Evolutionary conservation across 805 yeast genomes (phyloP), one percentile per base, ranked within the genome.

Genomic region (Cyberlindnera nakhonratchasimensis): DNA sequence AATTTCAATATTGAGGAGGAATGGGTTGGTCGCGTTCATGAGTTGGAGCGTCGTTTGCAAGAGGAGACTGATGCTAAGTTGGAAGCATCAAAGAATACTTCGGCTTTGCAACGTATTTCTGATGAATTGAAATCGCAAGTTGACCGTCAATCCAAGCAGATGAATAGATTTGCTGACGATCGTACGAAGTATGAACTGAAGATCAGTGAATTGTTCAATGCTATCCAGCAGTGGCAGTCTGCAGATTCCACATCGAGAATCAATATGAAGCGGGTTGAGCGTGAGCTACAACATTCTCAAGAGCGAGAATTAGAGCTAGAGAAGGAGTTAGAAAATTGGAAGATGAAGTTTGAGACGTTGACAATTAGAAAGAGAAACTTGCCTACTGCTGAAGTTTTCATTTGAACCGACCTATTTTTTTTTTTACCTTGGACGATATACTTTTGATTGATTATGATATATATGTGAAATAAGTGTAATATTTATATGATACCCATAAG

Each of bases 301-400:
- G 85, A 80, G 48, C 70, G 66, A 40, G 64, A 77, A 34, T 54
- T 74, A 37, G 65, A 68, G 43, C 53, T 80, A 46, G 83, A 81
- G 55, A 73, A 67, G 47, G 88, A 82, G 53, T 57, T 80, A 4
- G 61, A 71, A 19, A 77, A 74, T 37, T 77, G 86, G 77, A 74
- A 76, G 54, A 63, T 61, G 32, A 65, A 68, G 42, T 61, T 61
- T 34, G 69, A 61, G 28, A 38, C 43, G 2, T 28, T 59, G 6
- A 43, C 59, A 2, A 35, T 44, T 6, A 54, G 53, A 24, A 49
- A 55, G 43, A 46, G 46, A 21, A 40, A 43, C 5, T 12, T 54
- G 16, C 42, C 50, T 8, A 49, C 44, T 0, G 52, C 51, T 22
- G 65, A 57, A 31, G 48, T 61, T 4, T 62, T 62, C 35, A 47